Evolutionary conservation across 306 rosid genomes (phyloP), one percentile per base, ranked within the genome.

Genomic region (Abrus precatorius): DNA sequence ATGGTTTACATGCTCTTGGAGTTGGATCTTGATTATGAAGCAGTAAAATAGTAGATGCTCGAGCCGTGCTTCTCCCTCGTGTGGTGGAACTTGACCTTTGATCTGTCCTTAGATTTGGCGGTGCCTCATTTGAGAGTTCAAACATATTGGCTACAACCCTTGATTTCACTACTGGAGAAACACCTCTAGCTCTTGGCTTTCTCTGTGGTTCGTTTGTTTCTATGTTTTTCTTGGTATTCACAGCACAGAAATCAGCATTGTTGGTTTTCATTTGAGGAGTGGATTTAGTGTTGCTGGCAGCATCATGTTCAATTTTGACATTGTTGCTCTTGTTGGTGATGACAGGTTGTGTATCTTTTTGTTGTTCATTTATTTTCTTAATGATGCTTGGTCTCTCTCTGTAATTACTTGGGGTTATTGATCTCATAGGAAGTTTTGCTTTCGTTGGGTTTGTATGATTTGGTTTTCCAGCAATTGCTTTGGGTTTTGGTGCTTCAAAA

Each of bases 101-200:
- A 40, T 90, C 87, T 44, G 91, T 89, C 66, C 84, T 87, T 13
- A 92, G 50, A 86, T 92, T 94, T 34, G 85, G 73, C 1, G 93
- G 92, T 44, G 90, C 74, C 82, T 82, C 90, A 49, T 89, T 77
- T 0, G 93, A 84, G 72, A 89, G 86, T 30, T 84, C 82, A 5
- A 76, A n/a, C 7, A 89, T 47, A 7, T 3, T 50, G 68, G 59
- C 85, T 33, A 62, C 62, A 70, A 84, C 64, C 59, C 83, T 86
- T 66, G 94, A 81, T 67, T 83, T 89, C 74, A 87, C 83, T 0
- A 72, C 56, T 11, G 96, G 92, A 11, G 96, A 84, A n/a, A 83
- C 82, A 2, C 86, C 84, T 86, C 93, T 83, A 52, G 74, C 62
- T 63, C 55, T 85, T 14, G 80, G 82, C 72, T 84, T 87, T 9